A percentile compares a stretch with the other conserved stretches of the same genome.
Evolutionary conservation across 352 stramenopile genomes (phyloP).

Genomic region (Phytopythium montanum): DNA sequence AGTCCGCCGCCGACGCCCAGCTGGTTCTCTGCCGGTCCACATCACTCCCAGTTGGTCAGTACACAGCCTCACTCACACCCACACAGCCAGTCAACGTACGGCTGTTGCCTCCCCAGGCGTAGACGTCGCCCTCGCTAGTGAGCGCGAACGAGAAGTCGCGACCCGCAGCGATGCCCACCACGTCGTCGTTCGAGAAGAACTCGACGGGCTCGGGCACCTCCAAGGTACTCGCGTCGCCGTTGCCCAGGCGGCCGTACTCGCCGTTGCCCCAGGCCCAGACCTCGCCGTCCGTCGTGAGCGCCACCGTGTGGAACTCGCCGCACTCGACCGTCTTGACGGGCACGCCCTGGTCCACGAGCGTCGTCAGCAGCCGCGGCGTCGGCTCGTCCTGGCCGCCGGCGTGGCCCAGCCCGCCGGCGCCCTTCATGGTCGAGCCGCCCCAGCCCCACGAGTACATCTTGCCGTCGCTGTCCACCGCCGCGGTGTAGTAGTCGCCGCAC

Average conservation of each 20-base stretch:
- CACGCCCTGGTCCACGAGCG: constrained; percentile 78
- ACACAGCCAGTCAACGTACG: constrained; percentile 29
- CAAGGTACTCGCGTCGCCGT: constrained; percentile 80
- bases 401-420: constrained; percentile 67
- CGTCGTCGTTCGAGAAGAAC: constrained; percentile 74
- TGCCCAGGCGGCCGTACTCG: constrained; percentile 90
- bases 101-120: constrained; percentile 92
- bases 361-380: constrained; percentile 59
- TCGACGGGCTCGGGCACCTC: constrained; percentile 83
- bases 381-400: constrained; percentile 70
- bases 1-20: constrained; percentile 86
- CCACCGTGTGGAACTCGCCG: constrained; percentile 89
- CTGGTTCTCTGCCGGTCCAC: constrained; percentile 66
- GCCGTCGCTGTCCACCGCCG: constrained; percentile 77
- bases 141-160: constrained; percentile 89
- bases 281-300: constrained; percentile 86
- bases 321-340: constrained; percentile 71
- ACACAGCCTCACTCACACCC: neutral
- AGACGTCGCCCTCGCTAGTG: constrained; percentile 80
- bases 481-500: constrained; percentile 85
- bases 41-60: neutral
- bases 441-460: constrained; percentile 92
- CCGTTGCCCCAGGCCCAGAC: constrained; percentile 91
- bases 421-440: constrained; percentile 83
- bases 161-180: constrained; percentile 73